phyloP scores from a whole-genome alignment of 2,329 filamentous ascomycete genomes.

The Tolypocladium amazonense region DNA sequence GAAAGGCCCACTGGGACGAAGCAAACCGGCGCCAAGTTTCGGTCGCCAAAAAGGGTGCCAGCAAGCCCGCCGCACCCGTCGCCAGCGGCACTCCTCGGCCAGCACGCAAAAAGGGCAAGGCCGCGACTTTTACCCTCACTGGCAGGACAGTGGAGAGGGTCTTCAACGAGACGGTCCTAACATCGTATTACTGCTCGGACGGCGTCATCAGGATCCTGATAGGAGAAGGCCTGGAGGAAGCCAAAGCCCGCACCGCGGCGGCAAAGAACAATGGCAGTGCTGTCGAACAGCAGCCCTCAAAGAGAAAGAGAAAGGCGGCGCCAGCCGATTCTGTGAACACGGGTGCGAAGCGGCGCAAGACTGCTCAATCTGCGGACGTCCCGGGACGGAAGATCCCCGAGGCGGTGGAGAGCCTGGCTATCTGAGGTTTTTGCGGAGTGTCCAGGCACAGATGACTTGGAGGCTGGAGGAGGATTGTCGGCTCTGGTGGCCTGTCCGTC shows the following conservation, averaged over 20 bases:
- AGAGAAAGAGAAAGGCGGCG: background rate
- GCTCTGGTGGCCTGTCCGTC: background rate
- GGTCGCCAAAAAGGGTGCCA: background rate
- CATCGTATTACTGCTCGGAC: slow-evolving; percentile 1
- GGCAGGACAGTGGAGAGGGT: background rate
- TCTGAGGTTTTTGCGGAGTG: background rate
- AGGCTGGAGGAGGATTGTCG: background rate
- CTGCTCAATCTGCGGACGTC: background rate
- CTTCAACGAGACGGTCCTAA: background rate
- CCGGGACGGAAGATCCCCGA: background rate
- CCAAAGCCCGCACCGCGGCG: background rate
- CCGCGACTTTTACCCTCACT: background rate
- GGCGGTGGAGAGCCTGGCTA: background rate
- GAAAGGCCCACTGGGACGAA: background rate
- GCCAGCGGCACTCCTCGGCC: background rate
- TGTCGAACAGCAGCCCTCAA: background rate
- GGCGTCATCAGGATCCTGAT: background rate
- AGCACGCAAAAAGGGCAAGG: background rate
- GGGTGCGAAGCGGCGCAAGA: background rate
- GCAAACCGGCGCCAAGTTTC: background rate
- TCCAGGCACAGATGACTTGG: background rate
- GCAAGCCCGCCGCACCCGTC: background rate
- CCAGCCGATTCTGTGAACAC: too few relatives aligned
- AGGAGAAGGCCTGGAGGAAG: background rate
- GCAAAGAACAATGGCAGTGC: background rate